Conservation (phyloP, 2,329 filamentous ascomycete species). For the Scedosporium boydii region DNA sequence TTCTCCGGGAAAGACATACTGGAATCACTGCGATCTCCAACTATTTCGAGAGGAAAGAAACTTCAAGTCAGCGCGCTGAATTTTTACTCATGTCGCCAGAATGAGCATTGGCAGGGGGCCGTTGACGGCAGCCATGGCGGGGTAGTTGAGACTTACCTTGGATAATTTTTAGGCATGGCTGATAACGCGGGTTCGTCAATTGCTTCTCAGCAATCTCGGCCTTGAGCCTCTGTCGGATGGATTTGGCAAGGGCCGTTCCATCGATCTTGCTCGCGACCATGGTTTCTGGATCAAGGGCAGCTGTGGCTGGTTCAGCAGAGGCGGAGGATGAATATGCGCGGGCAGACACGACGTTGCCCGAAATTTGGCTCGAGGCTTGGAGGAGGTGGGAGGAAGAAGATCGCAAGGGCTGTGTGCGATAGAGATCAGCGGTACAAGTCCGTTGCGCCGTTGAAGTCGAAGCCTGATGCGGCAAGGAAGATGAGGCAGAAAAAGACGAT, state of each 20-base stretch:
- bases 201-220: conserved; percentile 75
- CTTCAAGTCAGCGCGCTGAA: conserved; percentile 6
- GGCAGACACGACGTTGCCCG: not conserved
- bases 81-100: not conserved
- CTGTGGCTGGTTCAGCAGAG: not conserved
- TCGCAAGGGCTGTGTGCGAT: not conserved
- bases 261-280: conserved; percentile 93
- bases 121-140: not conserved
- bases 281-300: conserved; percentile 16
- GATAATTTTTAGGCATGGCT: conserved; percentile 85
- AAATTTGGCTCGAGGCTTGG: not conserved
- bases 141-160: conserved; percentile 54
- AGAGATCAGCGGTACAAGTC: not conserved
- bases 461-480: not conserved
- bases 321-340: not conserved
- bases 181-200: conserved; percentile 74
- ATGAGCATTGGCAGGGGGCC: conserved; percentile 3
- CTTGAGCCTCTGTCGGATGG: conserved; percentile 74
- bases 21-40: conserved; percentile 88
- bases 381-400: not conserved
- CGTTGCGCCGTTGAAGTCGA: not conserved
- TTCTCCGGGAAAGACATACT: conserved; percentile 41
- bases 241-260: conserved; percentile 89
- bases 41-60: conserved; percentile 31
- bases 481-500: not conserved